Base-by-base conservation (phyloP, 176 grass and related monocot species). In the Melocanna baccifera region DNA sequence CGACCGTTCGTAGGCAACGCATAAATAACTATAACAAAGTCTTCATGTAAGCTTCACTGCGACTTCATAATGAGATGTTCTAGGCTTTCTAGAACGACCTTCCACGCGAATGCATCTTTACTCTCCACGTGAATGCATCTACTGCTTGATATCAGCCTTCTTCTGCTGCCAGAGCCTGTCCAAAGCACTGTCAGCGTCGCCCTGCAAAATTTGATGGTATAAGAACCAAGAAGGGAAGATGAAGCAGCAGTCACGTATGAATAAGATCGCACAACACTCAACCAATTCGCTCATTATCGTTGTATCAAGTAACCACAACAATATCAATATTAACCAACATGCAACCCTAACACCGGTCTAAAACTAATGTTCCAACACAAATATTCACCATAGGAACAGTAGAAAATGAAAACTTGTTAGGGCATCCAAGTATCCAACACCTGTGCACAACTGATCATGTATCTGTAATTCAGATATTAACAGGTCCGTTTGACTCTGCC, bases 121-220 rank as follows among this genome's bases (percentile, higher is more conserved):
- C 39, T 58, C 34, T 56, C 43, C 3, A 25, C 6, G 0, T 46
- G 20, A 73, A 68, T 40, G 79, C 80, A 71, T 87, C 78, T 89
- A 79, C 58, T 86, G 86, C 28, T 80, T 84, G 67, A 89, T 42
- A 51, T 75, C 83, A 71, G 57, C 59, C 65, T 62, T 86, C 83
- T 92, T 86, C 83, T 92, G 80, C 15, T 63, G 55, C 86, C 90
- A 92, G 58, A 92, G 90, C 90, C 86, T 86, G 48, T 92, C 90
- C 45, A 92, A 61, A 40, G 90, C 73, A 79, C 90, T 82, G 79
- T 92, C 90, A 0, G 86, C 86, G 89, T 92, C 86, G 47, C 90
- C 90, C 86, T 89, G 82, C 63, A 82, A 69, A 71, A 55, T 3
- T 39, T 71, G 14, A 81, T 20, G 36, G 13, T 30, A 57, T 58